Evolutionary conservation across 441 rosid species (phyloP), one percentile per base, ranked within the genome.

Genomic region (Aquilaria agallochum): DNA sequence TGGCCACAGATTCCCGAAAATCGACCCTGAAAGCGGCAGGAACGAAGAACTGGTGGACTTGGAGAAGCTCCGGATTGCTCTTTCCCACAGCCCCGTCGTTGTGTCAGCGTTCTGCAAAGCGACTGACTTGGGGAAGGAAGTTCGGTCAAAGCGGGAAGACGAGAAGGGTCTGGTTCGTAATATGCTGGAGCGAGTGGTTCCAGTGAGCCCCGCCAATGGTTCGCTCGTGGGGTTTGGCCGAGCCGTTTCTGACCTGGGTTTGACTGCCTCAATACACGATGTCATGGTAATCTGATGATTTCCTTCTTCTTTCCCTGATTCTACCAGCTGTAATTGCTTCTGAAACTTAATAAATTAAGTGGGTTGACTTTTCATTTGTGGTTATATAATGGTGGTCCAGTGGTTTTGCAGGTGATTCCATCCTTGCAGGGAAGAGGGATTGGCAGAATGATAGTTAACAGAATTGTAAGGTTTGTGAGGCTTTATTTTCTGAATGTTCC

Each of bases 241-340:
- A 48, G 96, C 89, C 3, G 88, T 90, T 72, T 88, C 97, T 68
- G 97, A 93, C 66, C 11, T 63, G 51, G 88, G 89, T 59, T 80
- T 92, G 81, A 90, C 96, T 12, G 96, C 98, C 58, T 82, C 98
- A 57, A 77, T 93, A 49, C 71, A 82, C 48, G 96, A 90, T 78
- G 80, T 90, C 58, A 79, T 88, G 97, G 97, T 90, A 75, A 36
- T 36, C 45, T 27, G 49, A 34, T 42, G n/a, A 40, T 52, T 2
- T 10, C 31, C 27, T 55, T 11, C 14, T 30, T 46, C 5, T 6
- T 20, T 9, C 15, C 20, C 44, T 53, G n/a, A 45, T 32, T 27
- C 12, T 31, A 4, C 11, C 1, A 20, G 27, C 27, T 20, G 27
- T 20, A 47, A 4, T 11, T n/a, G 47, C 31, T 32, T 50, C 48